These are phyloP conservation scores for Bryum argenteum DNA, from an alignment of 225 moss, liverwort and hornwort species.

Conservation along the genomic window DNA sequence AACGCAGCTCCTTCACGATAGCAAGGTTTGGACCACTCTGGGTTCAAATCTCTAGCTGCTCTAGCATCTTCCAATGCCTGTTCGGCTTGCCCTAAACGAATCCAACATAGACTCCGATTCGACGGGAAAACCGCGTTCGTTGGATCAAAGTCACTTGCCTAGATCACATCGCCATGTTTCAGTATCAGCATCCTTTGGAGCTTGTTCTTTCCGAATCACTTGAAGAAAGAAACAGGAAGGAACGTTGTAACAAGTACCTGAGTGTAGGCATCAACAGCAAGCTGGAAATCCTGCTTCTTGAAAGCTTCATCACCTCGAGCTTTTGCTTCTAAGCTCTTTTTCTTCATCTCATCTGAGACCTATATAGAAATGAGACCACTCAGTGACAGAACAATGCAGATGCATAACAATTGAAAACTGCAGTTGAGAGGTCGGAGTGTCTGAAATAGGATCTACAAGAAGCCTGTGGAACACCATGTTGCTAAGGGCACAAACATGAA, in stretches of 20 bases:
- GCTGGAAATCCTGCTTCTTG: slow-evolving; percentile 68
- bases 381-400: slow-evolving; percentile 14
- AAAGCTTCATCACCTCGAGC: slow-evolving; percentile 83
- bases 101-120: slow-evolving; percentile 97
- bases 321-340: slow-evolving; percentile 79
- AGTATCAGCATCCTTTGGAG: slow-evolving; percentile 20
- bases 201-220: neutral
- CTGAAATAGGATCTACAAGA: neutral
- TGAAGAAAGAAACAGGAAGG: slow-evolving; percentile 12
- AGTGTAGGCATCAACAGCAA: slow-evolving; percentile 87
- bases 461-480: slow-evolving; percentile 13
- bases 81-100: slow-evolving; percentile 84
- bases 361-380: slow-evolving; percentile 23
- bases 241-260: slow-evolving; percentile 52
- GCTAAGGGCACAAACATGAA: neutral
- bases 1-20: slow-evolving; percentile 91
- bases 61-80: slow-evolving; percentile 85
- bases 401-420: neutral
- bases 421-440: neutral
- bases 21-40: slow-evolving; percentile 88
- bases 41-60: slow-evolving; percentile 68
- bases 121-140: slow-evolving; percentile 68
- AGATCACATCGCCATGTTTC: slow-evolving; percentile 21
- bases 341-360: slow-evolving; percentile 70
- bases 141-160: slow-evolving; percentile 95